These are phyloP conservation scores for Xylariomycetidae sp. DNA, from an alignment of 2,329 filamentous ascomycete species.

Conservation along the genomic window DNA sequence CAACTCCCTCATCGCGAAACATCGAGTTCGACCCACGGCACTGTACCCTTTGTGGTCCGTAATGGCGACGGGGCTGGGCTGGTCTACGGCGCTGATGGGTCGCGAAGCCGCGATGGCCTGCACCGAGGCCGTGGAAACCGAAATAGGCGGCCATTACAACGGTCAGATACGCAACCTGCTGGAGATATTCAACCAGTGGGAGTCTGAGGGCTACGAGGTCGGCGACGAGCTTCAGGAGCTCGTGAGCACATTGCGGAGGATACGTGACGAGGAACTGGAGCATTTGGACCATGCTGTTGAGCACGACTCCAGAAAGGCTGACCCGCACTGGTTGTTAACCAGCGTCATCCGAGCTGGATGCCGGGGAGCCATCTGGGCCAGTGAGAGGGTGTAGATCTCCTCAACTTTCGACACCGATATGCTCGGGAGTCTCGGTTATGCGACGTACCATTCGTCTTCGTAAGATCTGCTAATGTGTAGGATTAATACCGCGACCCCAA, in stretches of 20 bases:
- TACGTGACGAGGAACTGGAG: slow-evolving; percentile 93
- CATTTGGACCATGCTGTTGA: slow-evolving; percentile 93
- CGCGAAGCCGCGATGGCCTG: slow-evolving; percentile 97
- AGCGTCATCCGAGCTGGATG: slow-evolving; percentile 87
- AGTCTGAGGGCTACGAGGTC: slow-evolving; percentile 70
- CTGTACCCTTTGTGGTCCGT: slow-evolving; percentile 88
- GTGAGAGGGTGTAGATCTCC: slow-evolving; percentile 56
- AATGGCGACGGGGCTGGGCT: slow-evolving; percentile 75
- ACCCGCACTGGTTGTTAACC: slow-evolving; percentile 83
- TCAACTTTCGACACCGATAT: too few relatives aligned
- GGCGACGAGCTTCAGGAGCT: slow-evolving; percentile 71
- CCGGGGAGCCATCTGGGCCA: slow-evolving; percentile 87
- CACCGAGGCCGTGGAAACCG: slow-evolving; percentile 96
- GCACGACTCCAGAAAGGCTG: slow-evolving; percentile 84
- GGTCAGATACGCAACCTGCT: slow-evolving; percentile 77
- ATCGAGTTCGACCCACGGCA: slow-evolving; percentile 85
- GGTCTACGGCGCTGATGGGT: slow-evolving; percentile 83
- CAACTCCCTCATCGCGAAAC: slow-evolving; percentile 73
- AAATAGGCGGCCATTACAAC: slow-evolving; percentile 96
- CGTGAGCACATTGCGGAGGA: slow-evolving; percentile 68
- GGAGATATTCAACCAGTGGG: slow-evolving; percentile 72
- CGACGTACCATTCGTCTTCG: too few relatives aligned
- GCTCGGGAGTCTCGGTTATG: too few relatives aligned
- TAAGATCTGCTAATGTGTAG: too few relatives aligned
- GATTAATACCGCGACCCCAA: too few relatives aligned